phyloP scores from a whole-genome alignment of 202 grass and related monocot species.

The Cymbopogon flexuosus region DNA sequence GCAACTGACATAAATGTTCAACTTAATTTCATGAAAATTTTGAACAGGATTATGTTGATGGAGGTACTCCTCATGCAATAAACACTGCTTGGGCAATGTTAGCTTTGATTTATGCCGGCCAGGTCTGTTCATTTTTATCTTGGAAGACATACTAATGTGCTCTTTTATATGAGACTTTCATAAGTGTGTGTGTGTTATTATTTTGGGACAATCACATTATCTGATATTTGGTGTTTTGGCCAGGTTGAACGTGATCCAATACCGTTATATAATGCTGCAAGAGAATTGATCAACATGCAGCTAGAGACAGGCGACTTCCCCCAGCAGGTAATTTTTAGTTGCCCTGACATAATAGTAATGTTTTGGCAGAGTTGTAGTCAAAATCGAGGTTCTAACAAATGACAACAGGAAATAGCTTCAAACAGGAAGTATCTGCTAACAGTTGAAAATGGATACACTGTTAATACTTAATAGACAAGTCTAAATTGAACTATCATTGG shows the following conservation, averaged over 20 bases:
- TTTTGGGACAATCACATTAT: not conserved
- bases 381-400: not conserved
- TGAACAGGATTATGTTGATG: constrained; percentile 29
- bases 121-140: constrained; percentile 5
- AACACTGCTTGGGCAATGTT: constrained; percentile 42
- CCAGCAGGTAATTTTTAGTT: constrained; percentile 32
- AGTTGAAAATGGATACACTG: not conserved
- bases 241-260: constrained; percentile 42
- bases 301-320: constrained; percentile 41
- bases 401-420: not conserved
- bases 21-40: not conserved
- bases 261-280: constrained; percentile 37
- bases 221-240: not conserved
- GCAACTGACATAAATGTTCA: not conserved
- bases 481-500: not conserved
- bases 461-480: not conserved
- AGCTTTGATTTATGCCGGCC: constrained; percentile 38
- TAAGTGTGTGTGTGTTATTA: not conserved
- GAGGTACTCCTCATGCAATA: constrained; percentile 22
- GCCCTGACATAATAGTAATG: not conserved
- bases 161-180: not conserved
- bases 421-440: not conserved
- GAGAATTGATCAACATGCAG: constrained; percentile 44
- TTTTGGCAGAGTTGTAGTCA: not conserved
- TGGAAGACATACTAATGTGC: not conserved